A percentile compares a stretch with the other conserved stretches of the same genome.
Evolutionary conservation across 495 filamentous ascomycete genomes (phyloP).

Genomic region (Achaetomiella virescens): DNA sequence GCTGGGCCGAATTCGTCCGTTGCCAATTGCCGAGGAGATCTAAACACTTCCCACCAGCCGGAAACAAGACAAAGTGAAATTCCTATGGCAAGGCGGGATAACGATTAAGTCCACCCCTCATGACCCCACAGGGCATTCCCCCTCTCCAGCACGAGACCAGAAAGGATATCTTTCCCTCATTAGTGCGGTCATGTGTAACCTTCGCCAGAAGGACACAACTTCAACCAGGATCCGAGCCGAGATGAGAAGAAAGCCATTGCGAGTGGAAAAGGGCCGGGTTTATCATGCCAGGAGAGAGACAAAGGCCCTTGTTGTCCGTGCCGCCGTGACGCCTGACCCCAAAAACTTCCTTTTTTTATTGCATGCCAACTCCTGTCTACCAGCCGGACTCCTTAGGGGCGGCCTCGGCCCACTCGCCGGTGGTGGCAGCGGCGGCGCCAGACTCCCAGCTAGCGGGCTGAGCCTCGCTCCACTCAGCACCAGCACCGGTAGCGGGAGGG

Average conservation of each 20-base stretch:
- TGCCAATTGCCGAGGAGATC: constrained; percentile 11
- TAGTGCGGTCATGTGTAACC: constrained; percentile 61
- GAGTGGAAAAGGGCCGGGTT: constrained; percentile 3
- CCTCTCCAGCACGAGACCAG: constrained; percentile 42
- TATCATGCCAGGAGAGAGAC: constrained; percentile 19
- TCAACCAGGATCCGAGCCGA: constrained; percentile 13
- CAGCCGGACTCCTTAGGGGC: constrained; percentile 54
- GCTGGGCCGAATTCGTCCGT: constrained; percentile 11
- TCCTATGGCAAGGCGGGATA: constrained; percentile 39
- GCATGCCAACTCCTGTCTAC: constrained; percentile 42
- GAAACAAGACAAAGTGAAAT: constrained; percentile 13
- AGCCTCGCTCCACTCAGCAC: constrained; percentile 40
- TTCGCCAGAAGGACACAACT: constrained; percentile 18
- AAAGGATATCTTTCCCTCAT: constrained; percentile 92
- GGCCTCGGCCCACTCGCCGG: constrained; percentile 65
- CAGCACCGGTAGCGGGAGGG: constrained; percentile 54
- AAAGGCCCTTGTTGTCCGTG: constrained; percentile 16
- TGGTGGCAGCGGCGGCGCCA: constrained; percentile 35
- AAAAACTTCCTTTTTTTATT: constrained; percentile 19
- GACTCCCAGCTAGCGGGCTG: constrained; percentile 72
- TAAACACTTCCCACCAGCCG: constrained; percentile 5
- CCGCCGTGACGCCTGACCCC: constrained; percentile 26
- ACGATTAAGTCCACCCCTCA: constrained; percentile 51
- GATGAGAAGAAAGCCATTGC: constrained; percentile 9
- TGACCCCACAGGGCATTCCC: constrained; percentile 91